Base-by-base conservation (phyloP, 1,284 basidiomycete genomes). In the Spongispora temasekensis region DNA sequence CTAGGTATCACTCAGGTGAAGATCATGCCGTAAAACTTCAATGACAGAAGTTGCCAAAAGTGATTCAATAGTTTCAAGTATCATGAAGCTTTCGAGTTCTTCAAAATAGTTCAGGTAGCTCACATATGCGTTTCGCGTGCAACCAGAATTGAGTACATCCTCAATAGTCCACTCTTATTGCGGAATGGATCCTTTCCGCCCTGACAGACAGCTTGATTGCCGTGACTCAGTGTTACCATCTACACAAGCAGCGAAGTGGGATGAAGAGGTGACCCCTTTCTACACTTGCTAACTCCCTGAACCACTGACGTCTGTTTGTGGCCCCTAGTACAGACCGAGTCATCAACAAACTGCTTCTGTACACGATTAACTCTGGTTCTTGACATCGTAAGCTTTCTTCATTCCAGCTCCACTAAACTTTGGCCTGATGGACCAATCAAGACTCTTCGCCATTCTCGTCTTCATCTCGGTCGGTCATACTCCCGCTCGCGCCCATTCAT, bases 361-460 rank as follows among this genome's bases (percentile, higher is more conserved):
- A 65, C 44, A 64, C 64, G 13, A 56, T 63, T 32, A 55, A 65
- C n/a, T 56, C 63, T 4, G 63, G 60, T n/a, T 31, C 1, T 31
- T 58, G 56, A 64, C 64, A 10, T 65, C 63, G 56, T 65, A 9
- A 23, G 51, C 51, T 6, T 15, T 30, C 15, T 10, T 23, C 2
- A 13, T 32, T 42, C 7, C 17, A 9, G 30, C 17, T 17, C 17
- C 1, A 10, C 13, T 17, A 21, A 32, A 21, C 8, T 52, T 27
- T 51, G 21, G 21, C 21, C 31, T 52, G 21, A 52, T 25, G 21
- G 15, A 12, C 21, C 15, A 5, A 32, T 3, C 31, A 31, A 52
- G 51, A 8, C 51, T 52, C 21, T 52, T 52, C 15, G 51, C 51
- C 21, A 31, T 52, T 31, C 8, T 52, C 0, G 51, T 52, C 51